Percentiles rank a stretch among this genome's conserved stretches.
Evolutionary conservation across 345 rosid genomes (phyloP).

Genomic region (Euphorbia pulcherrima): DNA sequence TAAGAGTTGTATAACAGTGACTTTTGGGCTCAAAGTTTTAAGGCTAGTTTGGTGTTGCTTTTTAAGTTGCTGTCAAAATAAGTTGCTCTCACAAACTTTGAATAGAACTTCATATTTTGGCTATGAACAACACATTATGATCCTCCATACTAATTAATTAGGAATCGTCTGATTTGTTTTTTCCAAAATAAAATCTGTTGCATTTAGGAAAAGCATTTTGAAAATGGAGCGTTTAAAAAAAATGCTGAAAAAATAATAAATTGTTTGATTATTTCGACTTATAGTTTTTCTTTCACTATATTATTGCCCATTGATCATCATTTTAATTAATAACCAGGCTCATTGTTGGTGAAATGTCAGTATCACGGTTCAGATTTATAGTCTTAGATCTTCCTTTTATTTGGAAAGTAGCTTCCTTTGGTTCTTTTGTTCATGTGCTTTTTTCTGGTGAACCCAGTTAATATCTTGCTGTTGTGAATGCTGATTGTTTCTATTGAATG

Average conservation of each 20-base stretch:
- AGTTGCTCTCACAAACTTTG: no score
- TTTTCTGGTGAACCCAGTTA: not conserved
- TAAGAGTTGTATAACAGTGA: not conserved
- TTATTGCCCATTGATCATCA: not conserved
- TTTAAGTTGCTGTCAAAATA: no score
- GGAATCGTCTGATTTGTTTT: no score
- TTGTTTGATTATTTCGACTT: conserved; percentile 6
- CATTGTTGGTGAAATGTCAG: not conserved
- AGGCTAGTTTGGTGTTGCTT: not conserved
- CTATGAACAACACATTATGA: no score
- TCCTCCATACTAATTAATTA: no score
- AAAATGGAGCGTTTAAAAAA: no score
- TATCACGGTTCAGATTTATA: not conserved
- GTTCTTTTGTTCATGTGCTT: not conserved
- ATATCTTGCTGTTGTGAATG: conserved; percentile 1
- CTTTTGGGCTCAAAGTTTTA: not conserved
- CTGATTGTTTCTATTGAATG: not conserved
- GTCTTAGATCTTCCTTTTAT: not conserved
- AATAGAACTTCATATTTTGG: no score
- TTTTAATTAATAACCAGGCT: not conserved
- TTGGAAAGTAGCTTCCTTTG: not conserved
- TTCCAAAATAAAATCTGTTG: no score
- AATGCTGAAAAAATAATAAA: no score
- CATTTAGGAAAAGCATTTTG: no score
- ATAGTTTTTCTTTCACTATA: not conserved